phyloP scores from a whole-genome alignment of 2,329 filamentous ascomycete genomes.

The Incumbomyces delicatus region DNA sequence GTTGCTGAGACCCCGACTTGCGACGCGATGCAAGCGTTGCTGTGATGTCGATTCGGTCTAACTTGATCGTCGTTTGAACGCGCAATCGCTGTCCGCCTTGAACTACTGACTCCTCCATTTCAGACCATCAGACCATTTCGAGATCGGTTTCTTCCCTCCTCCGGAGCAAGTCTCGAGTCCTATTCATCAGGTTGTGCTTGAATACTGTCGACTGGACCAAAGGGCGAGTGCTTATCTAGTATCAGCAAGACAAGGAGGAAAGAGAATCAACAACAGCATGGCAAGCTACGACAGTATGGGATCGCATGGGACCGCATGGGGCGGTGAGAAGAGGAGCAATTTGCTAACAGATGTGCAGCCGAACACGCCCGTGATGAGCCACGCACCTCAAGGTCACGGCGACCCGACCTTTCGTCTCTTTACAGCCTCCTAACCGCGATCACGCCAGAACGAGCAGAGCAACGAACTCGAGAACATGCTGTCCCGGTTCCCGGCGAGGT shows the following conservation, averaged over 20 bases:
- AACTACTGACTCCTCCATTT: conserved; percentile 1
- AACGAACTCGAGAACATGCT: conserved; percentile 47
- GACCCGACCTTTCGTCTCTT: conserved; percentile 57
- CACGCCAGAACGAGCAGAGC: conserved; percentile 39
- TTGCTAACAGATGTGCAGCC: conserved; percentile 10
- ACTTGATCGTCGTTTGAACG: not conserved
- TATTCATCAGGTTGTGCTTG: not conserved
- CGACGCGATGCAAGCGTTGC: not conserved
- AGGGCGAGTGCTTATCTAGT: not conserved
- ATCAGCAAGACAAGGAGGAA: not conserved
- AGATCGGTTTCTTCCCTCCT: not conserved
- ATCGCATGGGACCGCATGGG: too few relatives aligned
- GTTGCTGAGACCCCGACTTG: not conserved
- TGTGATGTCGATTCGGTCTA: not conserved
- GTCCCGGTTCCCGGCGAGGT: conserved; percentile 52
- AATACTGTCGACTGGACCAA: not conserved
- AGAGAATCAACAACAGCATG: conserved; percentile 9
- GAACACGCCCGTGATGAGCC: conserved; percentile 19
- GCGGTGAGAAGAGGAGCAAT: not conserved
- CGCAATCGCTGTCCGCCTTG: conserved; percentile 6
- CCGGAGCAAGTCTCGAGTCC: not conserved
- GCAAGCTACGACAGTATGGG: conserved; percentile 22
- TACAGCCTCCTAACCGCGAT: conserved; percentile 52
- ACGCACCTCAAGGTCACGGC: conserved; percentile 32
- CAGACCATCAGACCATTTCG: not conserved